Conservation (phyloP, 1,284 basidiomycete genomes). For the Prillingera fragicola region DNA sequence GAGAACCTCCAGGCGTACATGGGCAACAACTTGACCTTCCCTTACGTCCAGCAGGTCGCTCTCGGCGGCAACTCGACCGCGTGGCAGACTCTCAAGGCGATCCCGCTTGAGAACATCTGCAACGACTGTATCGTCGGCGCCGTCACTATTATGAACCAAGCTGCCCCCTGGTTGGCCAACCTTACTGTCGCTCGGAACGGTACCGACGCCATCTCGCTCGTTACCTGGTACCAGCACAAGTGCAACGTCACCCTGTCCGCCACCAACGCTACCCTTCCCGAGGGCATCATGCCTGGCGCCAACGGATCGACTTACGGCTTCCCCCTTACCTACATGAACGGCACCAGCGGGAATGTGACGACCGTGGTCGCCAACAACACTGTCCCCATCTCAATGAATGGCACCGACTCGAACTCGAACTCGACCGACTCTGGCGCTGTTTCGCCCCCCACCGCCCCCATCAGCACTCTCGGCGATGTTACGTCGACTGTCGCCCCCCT, state of each 20-base stretch:
- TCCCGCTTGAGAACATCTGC: conserved; percentile 34
- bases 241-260: conserved; percentile 6
- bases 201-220: conserved; percentile 4
- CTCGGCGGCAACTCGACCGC: conserved; percentile 35
- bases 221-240: conserved; percentile 1
- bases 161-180: conserved; percentile 36
- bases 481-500: not conserved
- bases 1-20: conserved; percentile 34
- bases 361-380: not conserved
- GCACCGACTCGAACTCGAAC: not conserved
- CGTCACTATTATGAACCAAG: conserved; percentile 33
- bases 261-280: conserved; percentile 36
- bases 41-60: conserved; percentile 26
- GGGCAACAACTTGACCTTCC: conserved; percentile 35
- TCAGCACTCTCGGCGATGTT: not conserved
- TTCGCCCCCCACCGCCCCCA: not conserved
- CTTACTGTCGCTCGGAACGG: conserved; percentile 13
- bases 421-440: not conserved
- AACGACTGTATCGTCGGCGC: conserved; percentile 43
- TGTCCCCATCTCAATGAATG: conserved; percentile 3
- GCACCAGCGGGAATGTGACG: conserved; percentile 9
- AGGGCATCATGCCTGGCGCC: conserved; percentile 30
- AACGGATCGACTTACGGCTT: conserved; percentile 33
- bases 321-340: conserved; percentile 28
- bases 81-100: conserved; percentile 13